Evolutionary conservation across 2,329 filamentous ascomycete genomes (phyloP).

Genomic region (Erysiphe pulchra): DNA sequence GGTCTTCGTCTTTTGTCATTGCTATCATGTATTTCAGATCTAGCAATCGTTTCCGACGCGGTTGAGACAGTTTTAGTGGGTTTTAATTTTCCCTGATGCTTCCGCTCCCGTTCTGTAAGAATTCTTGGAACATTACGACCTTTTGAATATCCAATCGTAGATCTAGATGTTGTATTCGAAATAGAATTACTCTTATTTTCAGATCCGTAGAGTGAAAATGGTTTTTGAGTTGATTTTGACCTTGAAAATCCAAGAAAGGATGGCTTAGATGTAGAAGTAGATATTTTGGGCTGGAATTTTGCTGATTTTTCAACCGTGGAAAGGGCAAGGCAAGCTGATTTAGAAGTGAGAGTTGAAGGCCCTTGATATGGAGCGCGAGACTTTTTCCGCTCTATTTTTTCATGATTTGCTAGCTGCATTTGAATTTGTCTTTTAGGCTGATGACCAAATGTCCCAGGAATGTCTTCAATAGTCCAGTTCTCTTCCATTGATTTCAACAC

Average conservation of each 20-base stretch:
- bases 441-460: slow-evolving; percentile 20
- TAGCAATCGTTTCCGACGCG: slow-evolving; percentile 21
- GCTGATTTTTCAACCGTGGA: slow-evolving; percentile 16
- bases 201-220: slow-evolving; percentile 18
- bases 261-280: slow-evolving; percentile 11
- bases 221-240: slow-evolving; percentile 17
- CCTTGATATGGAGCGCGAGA: slow-evolving; percentile 7
- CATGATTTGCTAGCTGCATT: background rate
- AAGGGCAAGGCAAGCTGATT: slow-evolving; percentile 26
- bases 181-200: slow-evolving; percentile 30
- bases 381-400: slow-evolving; percentile 7
- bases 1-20: slow-evolving; percentile 17
- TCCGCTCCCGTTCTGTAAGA: slow-evolving; percentile 7
- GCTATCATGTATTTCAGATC: slow-evolving; percentile 19
- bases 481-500: slow-evolving; percentile 41
- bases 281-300: slow-evolving; percentile 11
- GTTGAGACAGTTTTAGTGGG: slow-evolving; percentile 15
- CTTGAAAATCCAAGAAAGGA: slow-evolving; percentile 11
- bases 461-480: slow-evolving; percentile 31
- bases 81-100: slow-evolving; percentile 6
- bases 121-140: slow-evolving; percentile 30
- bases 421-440: background rate
- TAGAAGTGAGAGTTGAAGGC: slow-evolving; percentile 27
- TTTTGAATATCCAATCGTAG: slow-evolving; percentile 64
- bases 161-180: slow-evolving; percentile 44